phyloP scores from a whole-genome alignment of 306 rosid species.

The Fagus sylvatica region DNA sequence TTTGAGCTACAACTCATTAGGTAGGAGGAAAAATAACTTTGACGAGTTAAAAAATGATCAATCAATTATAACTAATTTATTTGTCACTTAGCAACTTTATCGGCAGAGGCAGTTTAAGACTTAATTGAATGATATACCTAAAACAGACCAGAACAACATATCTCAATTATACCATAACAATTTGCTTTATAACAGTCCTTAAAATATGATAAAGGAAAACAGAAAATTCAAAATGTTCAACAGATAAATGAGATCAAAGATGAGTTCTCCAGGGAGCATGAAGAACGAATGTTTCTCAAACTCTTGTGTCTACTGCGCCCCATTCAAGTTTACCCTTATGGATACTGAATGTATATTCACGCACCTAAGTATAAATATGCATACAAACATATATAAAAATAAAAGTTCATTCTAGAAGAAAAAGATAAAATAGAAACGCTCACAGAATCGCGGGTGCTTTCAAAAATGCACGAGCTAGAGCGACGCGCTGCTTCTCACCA shows the following conservation, averaged over 20 bases:
- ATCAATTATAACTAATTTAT: neutral
- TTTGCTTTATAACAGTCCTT: neutral
- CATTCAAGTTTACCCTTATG: neutral
- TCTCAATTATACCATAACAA: neutral
- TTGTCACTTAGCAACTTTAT: neutral
- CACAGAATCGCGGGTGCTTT: constrained; percentile 94
- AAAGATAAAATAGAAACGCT: constrained; percentile 25
- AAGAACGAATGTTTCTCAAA: neutral
- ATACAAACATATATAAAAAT: constrained; percentile 2
- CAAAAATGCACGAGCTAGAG: constrained; percentile 92
- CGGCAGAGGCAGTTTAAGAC: neutral
- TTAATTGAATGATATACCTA: neutral
- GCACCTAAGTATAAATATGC: neutral
- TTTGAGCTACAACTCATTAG: neutral
- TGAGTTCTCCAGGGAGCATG: neutral
- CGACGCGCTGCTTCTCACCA: constrained; percentile 98
- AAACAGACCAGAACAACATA: constrained; percentile 1
- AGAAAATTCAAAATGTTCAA: neutral
- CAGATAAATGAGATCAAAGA: neutral
- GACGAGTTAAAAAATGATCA: neutral
- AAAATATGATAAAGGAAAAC: neutral
- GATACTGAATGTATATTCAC: neutral
- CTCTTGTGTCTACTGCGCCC: too few relatives aligned
- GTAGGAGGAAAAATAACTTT: neutral
- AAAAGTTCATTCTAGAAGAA: constrained; percentile 4